Conservation (phyloP, 139 green algal species). For the Marvania coccoides region DNA sequence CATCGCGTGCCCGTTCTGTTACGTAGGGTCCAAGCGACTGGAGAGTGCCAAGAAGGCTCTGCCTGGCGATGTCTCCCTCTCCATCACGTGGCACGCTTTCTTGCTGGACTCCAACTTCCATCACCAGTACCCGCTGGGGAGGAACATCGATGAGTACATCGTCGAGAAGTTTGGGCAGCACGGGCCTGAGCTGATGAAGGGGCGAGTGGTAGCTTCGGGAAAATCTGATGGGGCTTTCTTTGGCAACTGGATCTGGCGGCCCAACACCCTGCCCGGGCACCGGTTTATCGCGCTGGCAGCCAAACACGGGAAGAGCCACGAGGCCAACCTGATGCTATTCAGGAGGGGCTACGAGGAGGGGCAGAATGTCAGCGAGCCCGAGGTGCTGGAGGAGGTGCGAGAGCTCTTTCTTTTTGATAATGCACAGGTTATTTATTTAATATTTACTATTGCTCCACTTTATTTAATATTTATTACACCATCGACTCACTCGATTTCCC, state of each 20-base stretch:
- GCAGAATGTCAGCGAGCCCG: background rate
- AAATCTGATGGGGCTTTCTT: constrained; percentile 3
- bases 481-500: no score
- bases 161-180: background rate
- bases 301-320: constrained; percentile 3
- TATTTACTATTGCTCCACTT: background rate
- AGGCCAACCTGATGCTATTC: constrained; percentile 6
- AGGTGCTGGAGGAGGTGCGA: background rate
- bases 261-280: constrained; percentile 10
- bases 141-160: background rate
- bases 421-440: background rate
- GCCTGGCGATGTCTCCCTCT: background rate
- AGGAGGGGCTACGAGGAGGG: constrained; percentile 5
- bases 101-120: background rate
- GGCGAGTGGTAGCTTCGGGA: background rate
- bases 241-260: constrained; percentile 3
- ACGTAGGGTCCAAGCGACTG: constrained; percentile 4
- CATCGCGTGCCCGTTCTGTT: constrained; percentile 18
- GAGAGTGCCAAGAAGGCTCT: background rate
- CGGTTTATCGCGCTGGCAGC: constrained; percentile 7
- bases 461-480: background rate
- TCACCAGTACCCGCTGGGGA: background rate
- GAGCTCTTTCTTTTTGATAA: background rate
- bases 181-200: background rate
- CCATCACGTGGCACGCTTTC: background rate